Evolutionary conservation across 768 basidiomycete species (phyloP), one percentile per base, ranked within the genome.

Genomic region (Leccinum obscurum): DNA sequence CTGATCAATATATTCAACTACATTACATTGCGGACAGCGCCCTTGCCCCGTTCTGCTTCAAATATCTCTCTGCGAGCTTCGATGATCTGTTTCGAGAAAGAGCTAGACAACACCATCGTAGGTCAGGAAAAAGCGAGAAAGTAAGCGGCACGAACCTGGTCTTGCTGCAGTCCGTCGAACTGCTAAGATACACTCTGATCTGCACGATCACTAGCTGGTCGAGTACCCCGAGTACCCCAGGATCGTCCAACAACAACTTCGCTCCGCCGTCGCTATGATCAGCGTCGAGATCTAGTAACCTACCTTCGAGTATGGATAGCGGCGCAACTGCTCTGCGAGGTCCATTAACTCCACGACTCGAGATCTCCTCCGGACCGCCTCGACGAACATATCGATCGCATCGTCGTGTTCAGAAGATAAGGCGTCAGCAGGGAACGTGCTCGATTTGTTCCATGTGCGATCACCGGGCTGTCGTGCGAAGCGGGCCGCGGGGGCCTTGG

Each of bases 141-240:
- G 37, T 17, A 7, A 39, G 3, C 37, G 37, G n/a, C 66, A 62
- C 71, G 15, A 54, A 84, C 83, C 84, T 85, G 15, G 71, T 71
- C 53, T 77, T 75, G 46, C 81, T 78, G 62, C 83, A 85, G 6
- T 76, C 74, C 3, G 69, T 71, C 35, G 76, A 77, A 3, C 82
- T 84, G 37, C 79, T 81, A 20, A 87, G 70, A 58, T 87, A 87
- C 39, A 82, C 54, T 41, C 74, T 69, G 22, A 84, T 80, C 28
- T 77, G 70, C 59, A 77, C 77, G n/a, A 79, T 76, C 44, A 85
- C 78, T 59, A 81, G 69, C 69, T 85, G 86, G 60, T 87, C 83
- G 59, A 88, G 63, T 52, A 87, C 86, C 1, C 80, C 84, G 52
- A 77, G 62, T 24, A 83, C 72, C 0, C 86, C 86, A 0, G 77